These are phyloP conservation scores for Huntiella bhutanensis DNA, from an alignment of 2,329 filamentous ascomycete species.

Conservation along the genomic window DNA sequence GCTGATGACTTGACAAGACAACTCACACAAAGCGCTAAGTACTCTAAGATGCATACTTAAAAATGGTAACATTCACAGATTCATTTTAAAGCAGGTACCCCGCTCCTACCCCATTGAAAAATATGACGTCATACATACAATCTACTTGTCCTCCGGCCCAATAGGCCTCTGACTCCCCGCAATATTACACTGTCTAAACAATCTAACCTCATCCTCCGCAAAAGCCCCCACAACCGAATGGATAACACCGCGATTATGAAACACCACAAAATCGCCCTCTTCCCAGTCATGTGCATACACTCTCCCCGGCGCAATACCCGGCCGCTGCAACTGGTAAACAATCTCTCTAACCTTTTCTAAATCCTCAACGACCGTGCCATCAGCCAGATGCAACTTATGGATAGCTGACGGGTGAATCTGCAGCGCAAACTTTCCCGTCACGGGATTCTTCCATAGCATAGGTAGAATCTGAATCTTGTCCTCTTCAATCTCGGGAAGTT, in stretches of 20 bases:
- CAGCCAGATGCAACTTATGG: conserved; percentile 44
- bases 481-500: conserved; percentile 46
- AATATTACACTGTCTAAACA: conserved; percentile 66
- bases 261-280: conserved; percentile 57
- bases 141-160: conserved; percentile 21
- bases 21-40: no score
- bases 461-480: conserved; percentile 52
- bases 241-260: conserved; percentile 58
- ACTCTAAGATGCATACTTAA: no score
- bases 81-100: no score
- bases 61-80: no score
- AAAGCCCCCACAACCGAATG: conserved; percentile 64
- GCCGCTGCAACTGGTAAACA: conserved; percentile 51
- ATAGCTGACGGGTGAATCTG: conserved; percentile 59
- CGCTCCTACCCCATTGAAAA: no score
- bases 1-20: no score
- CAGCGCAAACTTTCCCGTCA: conserved; percentile 47
- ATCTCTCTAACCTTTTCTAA: conserved; percentile 45
- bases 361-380: conserved; percentile 52
- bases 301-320: conserved; percentile 46
- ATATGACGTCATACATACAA: no score
- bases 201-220: conserved; percentile 48
- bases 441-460: conserved; percentile 61
- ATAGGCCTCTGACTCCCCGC: conserved; percentile 41
- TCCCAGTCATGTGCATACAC: conserved; percentile 65